Base-by-base conservation (phyloP, 345 rosid species). In the Melaleuca quinquenervia region DNA sequence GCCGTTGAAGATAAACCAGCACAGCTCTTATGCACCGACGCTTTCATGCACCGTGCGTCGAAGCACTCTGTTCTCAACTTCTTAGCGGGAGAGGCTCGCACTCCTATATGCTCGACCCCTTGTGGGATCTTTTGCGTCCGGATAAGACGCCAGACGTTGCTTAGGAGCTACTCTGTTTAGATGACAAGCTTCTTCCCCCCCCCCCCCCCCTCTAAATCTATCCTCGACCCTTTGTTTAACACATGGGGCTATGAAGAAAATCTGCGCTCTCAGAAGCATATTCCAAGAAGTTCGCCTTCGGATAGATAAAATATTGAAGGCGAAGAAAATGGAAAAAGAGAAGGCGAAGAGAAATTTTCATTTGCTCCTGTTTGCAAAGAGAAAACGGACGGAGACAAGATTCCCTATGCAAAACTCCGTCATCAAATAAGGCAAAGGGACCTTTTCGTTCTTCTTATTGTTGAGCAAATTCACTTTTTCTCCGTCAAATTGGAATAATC, bases 1-100 rank as follows among this genome's bases (percentile, higher is more conserved):
- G 89, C 82, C 56, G 89, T 84, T 82, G 93, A 91, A 84, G 60
- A 83, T 82, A 87, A 88, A 82, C 52, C 50, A 62, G 84, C 83
- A 41, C 83, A 83, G 58, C 83, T 78, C 85, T 85, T 84, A 36
- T 51, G 44, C 91, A 78, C 87, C 48, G 14, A 62, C 87, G 83
- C 8, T 58, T 41, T 48, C 84, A 83, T 70, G 82, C 56, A 10
- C 78, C 74, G 80, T 27, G 0, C 32, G 70, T 29, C 4, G 9
- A 0, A 58, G 70, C 70, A 58, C 60, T n/a, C 70, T n/a, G 70
- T 0, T 0, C 16, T 51, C 52, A 14, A 13, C 52, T 51, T 51
- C 14, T 51, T 1, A 1, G 5, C 3, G 52, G 52, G 18, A 51
- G 52, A 56, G 84, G 84, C 87, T 82, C 82, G 62, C 82, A n/a